A percentile compares a stretch with the other conserved stretches of the same genome.
Evolutionary conservation across 768 basidiomycete genomes (phyloP).

Genomic region (Lactarius deliciosus): DNA sequence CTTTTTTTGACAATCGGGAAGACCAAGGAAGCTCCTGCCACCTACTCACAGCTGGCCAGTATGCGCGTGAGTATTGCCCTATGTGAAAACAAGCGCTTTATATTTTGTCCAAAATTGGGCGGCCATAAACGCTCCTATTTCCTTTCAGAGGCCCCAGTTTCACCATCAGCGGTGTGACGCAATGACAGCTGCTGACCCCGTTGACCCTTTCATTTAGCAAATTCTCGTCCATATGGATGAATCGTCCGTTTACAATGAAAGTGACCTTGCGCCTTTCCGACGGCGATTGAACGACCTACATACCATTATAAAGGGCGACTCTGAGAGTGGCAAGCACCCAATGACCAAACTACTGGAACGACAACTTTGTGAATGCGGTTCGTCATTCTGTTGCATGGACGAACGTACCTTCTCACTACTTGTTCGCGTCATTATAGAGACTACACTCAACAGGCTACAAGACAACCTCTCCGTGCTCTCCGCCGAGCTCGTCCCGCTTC

Average conservation of each 20-base stretch:
- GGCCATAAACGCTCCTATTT: background rate
- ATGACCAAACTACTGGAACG: conserved; percentile 87
- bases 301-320: conserved; percentile 81
- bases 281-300: conserved; percentile 78
- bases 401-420: background rate
- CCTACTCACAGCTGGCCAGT: conserved; percentile 93
- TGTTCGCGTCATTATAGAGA: conserved; percentile 45
- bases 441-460: conserved; percentile 69
- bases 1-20: conserved; percentile 98
- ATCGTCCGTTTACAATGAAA: conserved; percentile 89
- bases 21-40: conserved; percentile 90
- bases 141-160: background rate
- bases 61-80: conserved; percentile 75
- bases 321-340: conserved; percentile 78
- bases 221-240: conserved; percentile 95
- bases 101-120: conserved; percentile 16
- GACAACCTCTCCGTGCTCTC: conserved; percentile 86
- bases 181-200: conserved; percentile 10
- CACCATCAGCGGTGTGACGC: background rate
- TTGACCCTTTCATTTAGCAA: conserved; percentile 55
- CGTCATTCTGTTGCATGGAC: conserved; percentile 36
- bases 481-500: conserved; percentile 85
- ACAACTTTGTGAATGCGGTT: conserved; percentile 91
- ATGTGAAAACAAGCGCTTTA: background rate
- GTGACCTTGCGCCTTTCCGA: conserved; percentile 86